phyloP scores from a whole-genome alignment of 2,329 filamentous ascomycete genomes.

The Alternaria angustiovoidea region DNA sequence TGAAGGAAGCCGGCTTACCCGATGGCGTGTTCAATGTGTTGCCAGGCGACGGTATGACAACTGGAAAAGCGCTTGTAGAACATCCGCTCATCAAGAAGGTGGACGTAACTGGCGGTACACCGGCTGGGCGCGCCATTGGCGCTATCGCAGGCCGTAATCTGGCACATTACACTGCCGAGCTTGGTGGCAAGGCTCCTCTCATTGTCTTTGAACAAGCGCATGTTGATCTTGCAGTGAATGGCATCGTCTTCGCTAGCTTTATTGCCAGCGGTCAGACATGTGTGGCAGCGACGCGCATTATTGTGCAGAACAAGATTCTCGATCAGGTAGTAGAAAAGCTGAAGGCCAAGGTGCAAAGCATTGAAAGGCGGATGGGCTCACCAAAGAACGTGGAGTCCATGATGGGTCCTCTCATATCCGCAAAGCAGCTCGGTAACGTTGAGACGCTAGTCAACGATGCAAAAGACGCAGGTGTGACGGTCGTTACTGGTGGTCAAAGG shows the following conservation, averaged over 20 bases:
- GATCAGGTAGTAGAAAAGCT: constrained; percentile 50
- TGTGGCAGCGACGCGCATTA: constrained; percentile 63
- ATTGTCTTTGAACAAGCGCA: constrained; percentile 50
- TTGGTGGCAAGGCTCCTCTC: constrained; percentile 50
- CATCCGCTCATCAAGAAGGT: constrained; percentile 50
- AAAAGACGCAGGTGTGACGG: constrained; percentile 48
- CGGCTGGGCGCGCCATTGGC: constrained; percentile 48
- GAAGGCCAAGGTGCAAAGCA: constrained; percentile 58
- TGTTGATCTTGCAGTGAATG: constrained; percentile 49
- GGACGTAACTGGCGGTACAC: constrained; percentile 51
- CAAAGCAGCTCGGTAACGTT: constrained; percentile 55
- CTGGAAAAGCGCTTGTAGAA: constrained; percentile 48
- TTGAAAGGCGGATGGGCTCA: constrained; percentile 63
- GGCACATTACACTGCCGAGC: constrained; percentile 48
- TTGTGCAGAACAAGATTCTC: constrained; percentile 59
- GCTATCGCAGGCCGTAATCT: constrained; percentile 48
- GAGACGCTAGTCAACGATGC: constrained; percentile 48
- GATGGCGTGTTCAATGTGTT: constrained; percentile 49
- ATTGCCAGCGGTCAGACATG: constrained; percentile 66
- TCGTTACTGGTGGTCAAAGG: constrained; percentile 59
- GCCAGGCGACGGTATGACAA: constrained; percentile 43
- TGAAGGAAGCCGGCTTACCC: constrained; percentile 50
- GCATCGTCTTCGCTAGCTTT: constrained; percentile 54
- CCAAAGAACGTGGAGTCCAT: constrained; percentile 65
- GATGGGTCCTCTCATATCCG: constrained; percentile 72